These are phyloP conservation scores for Fraxinus americana DNA, from an alignment of 257 asterid genomes.

Conservation along the genomic window DNA sequence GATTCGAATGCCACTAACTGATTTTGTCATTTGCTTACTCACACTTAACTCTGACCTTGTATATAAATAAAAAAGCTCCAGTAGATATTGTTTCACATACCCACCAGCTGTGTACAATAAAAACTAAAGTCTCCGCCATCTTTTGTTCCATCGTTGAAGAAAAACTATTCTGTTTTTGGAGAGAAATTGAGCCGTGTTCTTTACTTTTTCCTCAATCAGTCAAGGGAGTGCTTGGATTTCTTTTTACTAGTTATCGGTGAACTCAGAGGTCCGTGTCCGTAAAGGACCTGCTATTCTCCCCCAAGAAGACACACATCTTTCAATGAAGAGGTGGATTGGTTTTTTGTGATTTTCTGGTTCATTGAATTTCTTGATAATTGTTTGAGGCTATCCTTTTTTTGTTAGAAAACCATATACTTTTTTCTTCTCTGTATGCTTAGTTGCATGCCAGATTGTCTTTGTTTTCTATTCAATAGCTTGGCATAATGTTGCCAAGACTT, in stretches of 20 bases:
- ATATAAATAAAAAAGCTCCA: not conserved
- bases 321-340: not conserved
- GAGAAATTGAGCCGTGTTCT: not conserved
- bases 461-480: not conserved
- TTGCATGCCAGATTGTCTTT: not conserved
- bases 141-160: not conserved
- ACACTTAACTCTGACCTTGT: not conserved
- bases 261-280: not conserved
- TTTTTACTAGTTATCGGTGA: not conserved
- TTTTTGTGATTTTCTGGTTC: not conserved
- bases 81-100: not conserved
- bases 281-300: not conserved
- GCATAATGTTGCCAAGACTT: not conserved
- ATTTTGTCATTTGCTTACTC: not conserved
- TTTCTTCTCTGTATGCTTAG: not conserved
- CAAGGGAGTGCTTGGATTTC: not conserved
- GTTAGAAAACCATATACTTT: not conserved
- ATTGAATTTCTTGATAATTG: not conserved
- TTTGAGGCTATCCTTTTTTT: not conserved
- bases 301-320: not conserved
- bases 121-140: not conserved
- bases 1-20: not conserved
- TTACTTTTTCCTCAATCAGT: constrained; percentile 3
- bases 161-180: not conserved
- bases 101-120: not conserved